Conservation (phyloP, 768 basidiomycete species). For the Chiua virens region DNA sequence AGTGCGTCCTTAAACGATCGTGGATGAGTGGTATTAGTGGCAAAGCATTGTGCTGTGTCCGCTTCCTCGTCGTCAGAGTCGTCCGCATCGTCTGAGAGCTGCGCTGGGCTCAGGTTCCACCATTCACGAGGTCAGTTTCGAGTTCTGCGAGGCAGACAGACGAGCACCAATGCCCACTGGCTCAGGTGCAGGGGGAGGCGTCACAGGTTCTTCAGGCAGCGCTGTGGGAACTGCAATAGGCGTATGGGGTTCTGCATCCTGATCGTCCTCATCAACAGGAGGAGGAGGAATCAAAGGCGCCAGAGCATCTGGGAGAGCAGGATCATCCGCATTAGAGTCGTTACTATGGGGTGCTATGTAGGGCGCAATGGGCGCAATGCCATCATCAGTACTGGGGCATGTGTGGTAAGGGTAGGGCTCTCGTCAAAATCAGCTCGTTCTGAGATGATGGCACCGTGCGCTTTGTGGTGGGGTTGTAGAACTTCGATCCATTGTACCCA, state of each 20-base stretch:
- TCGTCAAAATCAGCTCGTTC: constrained; percentile 37
- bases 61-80: background rate
- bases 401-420: background rate
- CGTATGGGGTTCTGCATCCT: no score
- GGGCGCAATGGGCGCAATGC: no score
- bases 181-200: background rate
- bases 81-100: background rate
- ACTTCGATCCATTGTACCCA: no score
- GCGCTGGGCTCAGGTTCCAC: background rate
- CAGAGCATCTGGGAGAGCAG: background rate
- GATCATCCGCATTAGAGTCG: no score
- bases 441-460: constrained; percentile 18
- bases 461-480: no score
- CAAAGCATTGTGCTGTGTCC: background rate
- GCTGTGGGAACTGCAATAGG: no score
- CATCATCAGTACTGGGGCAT: no score
- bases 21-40: background rate
- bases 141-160: background rate
- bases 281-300: background rate
- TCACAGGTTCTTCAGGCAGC: no score
- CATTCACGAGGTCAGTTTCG: background rate
- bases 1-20: background rate
- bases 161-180: constrained; percentile 3
- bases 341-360: no score
- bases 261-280: background rate